Conservation (phyloP, 371 early-diverging fungal species). For the Mortierella sp. region DNA sequence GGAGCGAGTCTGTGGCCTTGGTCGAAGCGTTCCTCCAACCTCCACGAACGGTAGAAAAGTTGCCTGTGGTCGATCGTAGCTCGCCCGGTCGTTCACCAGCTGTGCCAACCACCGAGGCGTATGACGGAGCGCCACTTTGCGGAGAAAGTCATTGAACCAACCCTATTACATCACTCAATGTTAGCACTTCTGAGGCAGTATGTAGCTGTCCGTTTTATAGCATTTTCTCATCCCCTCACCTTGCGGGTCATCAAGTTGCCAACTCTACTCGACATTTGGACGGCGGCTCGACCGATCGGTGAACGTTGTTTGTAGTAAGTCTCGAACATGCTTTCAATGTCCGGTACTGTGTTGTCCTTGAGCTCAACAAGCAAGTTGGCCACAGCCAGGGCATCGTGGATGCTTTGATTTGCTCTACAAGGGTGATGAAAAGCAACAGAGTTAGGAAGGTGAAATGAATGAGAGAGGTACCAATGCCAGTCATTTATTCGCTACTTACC, state of each 20-base stretch:
- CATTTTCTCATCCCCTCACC: background rate
- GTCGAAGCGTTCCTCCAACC: slow-evolving; percentile 15
- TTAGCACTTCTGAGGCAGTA: too few species aligned
- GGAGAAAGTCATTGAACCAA: slow-evolving; percentile 16
- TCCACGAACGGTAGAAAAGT: slow-evolving; percentile 22
- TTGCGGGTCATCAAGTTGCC: slow-evolving; percentile 28
- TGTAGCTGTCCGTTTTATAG: background rate
- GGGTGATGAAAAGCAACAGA: too few species aligned
- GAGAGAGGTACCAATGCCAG: too few species aligned
- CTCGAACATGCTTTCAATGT: slow-evolving; percentile 21
- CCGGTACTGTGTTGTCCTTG: slow-evolving; percentile 20
- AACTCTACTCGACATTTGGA: slow-evolving; percentile 24
- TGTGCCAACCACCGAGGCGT: slow-evolving; percentile 29
- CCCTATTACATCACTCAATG: too few species aligned
- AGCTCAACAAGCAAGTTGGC: slow-evolving; percentile 21
- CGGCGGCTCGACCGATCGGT: slow-evolving; percentile 15
- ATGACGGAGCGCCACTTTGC: slow-evolving; percentile 18
- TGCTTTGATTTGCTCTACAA: slow-evolving; percentile 25
- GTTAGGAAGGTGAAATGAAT: too few species aligned
- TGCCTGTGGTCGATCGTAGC: slow-evolving; percentile 32
- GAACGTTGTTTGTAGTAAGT: slow-evolving; percentile 20
- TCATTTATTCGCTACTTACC: too few species aligned
- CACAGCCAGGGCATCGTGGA: slow-evolving; percentile 16
- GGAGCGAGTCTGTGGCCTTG: slow-evolving; percentile 21
- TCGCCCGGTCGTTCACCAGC: slow-evolving; percentile 16